phyloP scores from a whole-genome alignment of 2,329 filamentous ascomycete genomes.

The Monosporascus cannonballus region DNA sequence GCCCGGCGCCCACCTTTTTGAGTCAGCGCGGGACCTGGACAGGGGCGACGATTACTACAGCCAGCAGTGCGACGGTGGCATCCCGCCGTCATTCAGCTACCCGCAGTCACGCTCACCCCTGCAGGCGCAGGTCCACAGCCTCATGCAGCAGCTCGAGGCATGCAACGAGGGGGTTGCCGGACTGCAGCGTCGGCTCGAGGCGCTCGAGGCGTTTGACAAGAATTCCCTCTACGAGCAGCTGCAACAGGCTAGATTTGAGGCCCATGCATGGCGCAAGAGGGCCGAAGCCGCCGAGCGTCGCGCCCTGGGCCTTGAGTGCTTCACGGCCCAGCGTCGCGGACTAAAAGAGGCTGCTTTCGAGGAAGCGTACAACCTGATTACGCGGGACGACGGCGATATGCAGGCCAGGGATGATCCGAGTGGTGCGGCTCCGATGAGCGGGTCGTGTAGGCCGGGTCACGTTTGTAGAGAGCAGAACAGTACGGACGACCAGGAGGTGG shows the following conservation, averaged over 20 bases:
- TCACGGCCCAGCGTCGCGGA: slow-evolving; percentile 22
- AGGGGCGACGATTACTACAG: neutral
- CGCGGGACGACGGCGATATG: neutral
- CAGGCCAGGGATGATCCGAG: no score
- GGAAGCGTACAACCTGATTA: slow-evolving; percentile 3
- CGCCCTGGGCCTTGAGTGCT: slow-evolving; percentile 41
- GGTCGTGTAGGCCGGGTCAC: neutral
- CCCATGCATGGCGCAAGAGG: slow-evolving; percentile 45
- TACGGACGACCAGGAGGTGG: neutral
- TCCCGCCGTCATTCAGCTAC: slow-evolving; percentile 7
- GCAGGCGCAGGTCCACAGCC: slow-evolving; percentile 41
- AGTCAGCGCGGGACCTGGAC: slow-evolving; percentile 2
- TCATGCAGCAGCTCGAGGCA: slow-evolving; percentile 41
- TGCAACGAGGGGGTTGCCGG: slow-evolving; percentile 40
- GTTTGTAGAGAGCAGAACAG: neutral
- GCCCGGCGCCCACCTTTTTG: neutral
- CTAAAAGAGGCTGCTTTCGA: slow-evolving; percentile 4
- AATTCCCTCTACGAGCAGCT: slow-evolving; percentile 44
- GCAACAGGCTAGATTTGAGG: slow-evolving; percentile 34
- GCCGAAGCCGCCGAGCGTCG: slow-evolving; percentile 51
- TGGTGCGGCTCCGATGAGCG: no score
- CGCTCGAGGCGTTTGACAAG: slow-evolving; percentile 36
- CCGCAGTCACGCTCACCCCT: slow-evolving; percentile 30
- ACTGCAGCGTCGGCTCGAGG: slow-evolving; percentile 39
- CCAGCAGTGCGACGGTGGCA: neutral